Conservation (phyloP, 345 rosid genomes). For the Acer saccharum region DNA sequence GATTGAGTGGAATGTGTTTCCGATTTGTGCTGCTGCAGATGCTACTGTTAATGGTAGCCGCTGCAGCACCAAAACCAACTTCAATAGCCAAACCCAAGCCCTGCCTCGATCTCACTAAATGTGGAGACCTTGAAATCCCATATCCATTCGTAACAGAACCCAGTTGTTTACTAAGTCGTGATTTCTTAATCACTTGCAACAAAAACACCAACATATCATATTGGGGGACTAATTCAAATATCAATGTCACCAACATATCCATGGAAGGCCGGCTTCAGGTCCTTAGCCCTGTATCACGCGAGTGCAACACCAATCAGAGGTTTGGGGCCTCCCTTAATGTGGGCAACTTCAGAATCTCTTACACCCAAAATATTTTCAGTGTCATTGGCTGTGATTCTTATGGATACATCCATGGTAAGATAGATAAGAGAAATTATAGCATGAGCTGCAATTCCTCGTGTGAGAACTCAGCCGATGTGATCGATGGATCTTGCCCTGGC, state of each 20-base stretch:
- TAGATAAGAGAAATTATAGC: not conserved
- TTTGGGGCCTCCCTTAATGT: too few species aligned
- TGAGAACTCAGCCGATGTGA: not conserved
- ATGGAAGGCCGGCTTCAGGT: not conserved
- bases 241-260: not conserved
- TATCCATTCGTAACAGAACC: slow-evolving; percentile 12
- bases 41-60: not conserved
- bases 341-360: not conserved
- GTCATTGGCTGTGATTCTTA: not conserved
- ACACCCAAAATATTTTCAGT: not conserved
- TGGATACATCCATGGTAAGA: not conserved
- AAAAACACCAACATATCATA: not conserved
- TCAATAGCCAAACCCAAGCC: not conserved
- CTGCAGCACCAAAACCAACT: too few species aligned
- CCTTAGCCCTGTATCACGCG: not conserved
- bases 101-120: not conserved
- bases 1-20: not conserved
- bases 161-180: slow-evolving; percentile 10
- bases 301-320: not conserved
- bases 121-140: slow-evolving; percentile 13
- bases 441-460: not conserved
- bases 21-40: not conserved
- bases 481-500: not conserved
- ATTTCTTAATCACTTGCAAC: slow-evolving; percentile 18
- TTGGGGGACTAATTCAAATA: not conserved